A percentile compares a stretch with the other conserved stretches of the same genome.
phyloP scores from a whole-genome alignment of 257 asterid species.

The Hygrophila difformis region DNA sequence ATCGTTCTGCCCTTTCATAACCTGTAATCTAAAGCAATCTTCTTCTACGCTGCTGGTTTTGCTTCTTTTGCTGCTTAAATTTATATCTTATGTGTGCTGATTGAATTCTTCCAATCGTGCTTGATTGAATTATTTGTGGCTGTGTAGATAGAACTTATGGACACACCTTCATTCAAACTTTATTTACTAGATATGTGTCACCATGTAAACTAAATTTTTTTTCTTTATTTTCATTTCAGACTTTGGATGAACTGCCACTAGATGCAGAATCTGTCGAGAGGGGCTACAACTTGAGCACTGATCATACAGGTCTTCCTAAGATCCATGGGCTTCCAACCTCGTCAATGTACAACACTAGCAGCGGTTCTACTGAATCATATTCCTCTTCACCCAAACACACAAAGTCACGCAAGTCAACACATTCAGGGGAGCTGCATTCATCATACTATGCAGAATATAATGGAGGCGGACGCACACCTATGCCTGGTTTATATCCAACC shows the following conservation, averaged over 20 bases:
- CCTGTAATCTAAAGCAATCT: too few relatives aligned
- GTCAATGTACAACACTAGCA: constrained; percentile 41
- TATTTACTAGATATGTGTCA: too few relatives aligned
- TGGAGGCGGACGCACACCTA: constrained; percentile 46
- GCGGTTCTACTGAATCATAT: constrained; percentile 50
- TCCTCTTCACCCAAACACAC: constrained; percentile 44
- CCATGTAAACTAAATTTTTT: too few relatives aligned
- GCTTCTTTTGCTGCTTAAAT: too few relatives aligned
- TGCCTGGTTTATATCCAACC: constrained; percentile 38
- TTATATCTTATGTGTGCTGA: too few relatives aligned
- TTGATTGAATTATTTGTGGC: too few relatives aligned
- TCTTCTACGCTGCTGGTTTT: too few relatives aligned
- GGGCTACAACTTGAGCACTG: constrained; percentile 70
- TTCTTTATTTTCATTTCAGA: constrained; percentile 24
- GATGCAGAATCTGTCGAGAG: constrained; percentile 86
- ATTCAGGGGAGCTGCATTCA: constrained; percentile 79
- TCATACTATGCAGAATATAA: constrained; percentile 51
- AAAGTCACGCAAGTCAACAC: constrained; percentile 61
- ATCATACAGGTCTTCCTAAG: constrained; percentile 82
- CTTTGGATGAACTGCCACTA: constrained; percentile 87
- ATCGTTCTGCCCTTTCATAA: too few relatives aligned
- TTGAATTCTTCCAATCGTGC: too few relatives aligned
- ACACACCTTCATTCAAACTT: too few relatives aligned
- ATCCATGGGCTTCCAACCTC: constrained; percentile 89
- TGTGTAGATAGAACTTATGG: too few relatives aligned